Conservation (phyloP, 78 protist genomes). For the Dictyostelium intermedium region DNA sequence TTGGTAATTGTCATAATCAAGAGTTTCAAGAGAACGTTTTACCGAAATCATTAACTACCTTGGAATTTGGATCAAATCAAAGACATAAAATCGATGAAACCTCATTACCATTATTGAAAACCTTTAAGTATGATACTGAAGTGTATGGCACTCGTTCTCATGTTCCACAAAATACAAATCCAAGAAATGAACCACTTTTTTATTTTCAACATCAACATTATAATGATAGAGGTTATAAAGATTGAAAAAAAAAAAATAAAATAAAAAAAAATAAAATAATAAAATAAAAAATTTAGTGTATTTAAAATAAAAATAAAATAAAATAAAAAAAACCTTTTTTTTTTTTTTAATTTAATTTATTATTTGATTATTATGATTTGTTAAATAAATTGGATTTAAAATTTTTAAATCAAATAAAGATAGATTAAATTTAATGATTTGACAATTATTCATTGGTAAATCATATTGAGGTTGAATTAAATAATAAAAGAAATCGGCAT, state of each 20-base stretch:
- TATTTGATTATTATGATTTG: background rate
- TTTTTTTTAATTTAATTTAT: too few species aligned
- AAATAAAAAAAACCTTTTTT: too few species aligned
- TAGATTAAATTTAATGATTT: background rate
- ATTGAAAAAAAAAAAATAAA: too few species aligned
- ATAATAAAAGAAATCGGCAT: conserved; percentile 45
- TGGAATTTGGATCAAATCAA: background rate
- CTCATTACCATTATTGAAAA: background rate
- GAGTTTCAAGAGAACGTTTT: background rate
- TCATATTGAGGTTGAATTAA: background rate
- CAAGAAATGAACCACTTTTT: too few species aligned
- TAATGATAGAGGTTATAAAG: background rate
- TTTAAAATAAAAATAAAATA: too few species aligned
- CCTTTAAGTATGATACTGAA: background rate
- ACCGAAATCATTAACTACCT: background rate
- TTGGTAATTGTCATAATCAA: background rate
- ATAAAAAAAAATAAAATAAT: too few species aligned
- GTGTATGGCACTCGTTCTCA: background rate
- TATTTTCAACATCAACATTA: background rate
- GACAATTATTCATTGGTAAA: conserved; percentile 20
- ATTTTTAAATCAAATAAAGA: background rate
- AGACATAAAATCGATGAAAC: background rate
- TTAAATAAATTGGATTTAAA: background rate
- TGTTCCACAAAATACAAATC: too few species aligned
- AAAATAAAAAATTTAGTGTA: too few species aligned